Base-by-base conservation (phyloP, 2,329 filamentous ascomycete genomes). In the Aspergillus thermomutatus region DNA sequence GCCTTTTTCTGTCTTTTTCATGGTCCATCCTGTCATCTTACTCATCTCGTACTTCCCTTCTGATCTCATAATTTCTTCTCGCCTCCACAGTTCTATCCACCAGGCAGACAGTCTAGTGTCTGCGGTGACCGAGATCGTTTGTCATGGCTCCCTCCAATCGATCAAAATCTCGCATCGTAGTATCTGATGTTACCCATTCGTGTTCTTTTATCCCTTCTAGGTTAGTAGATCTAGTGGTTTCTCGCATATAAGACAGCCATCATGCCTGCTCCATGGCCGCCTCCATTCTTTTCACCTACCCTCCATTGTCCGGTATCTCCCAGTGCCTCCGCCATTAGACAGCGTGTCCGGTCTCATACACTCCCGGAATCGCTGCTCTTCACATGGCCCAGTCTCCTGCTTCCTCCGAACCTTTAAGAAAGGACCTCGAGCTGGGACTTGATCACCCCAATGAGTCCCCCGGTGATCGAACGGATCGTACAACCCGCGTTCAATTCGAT, bases 401-500 rank as follows among this genome's bases (percentile, higher is more conserved):
- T 46, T 14, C 43, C 43, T 17, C 43, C 21, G 43, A 25, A 25
- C 19, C 43, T 26, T 17, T 23, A 6, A 46, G 25, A 23, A 6
- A 26, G 10, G 43, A 46, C 14, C 4, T 23, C 23, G 23, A 46
- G 25, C 17, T 14, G 43, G 43, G 43, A 23, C 11, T 46, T 21
- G 19, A 46, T 14, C 19, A 46, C 21, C 21, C 21, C 19, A 23
- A 46, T 21, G 43, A 46, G n/a, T 7, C 43, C 43, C 14, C 43
- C 5, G 43, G 25, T 46, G 43, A 26, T 66, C 26, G 64, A 56
- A 9, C 34, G 5, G 60, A 54, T 9, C 62, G 65, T 21, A 27
- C 54, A 14, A 53, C 28, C 17, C 53, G 55, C 19, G 66, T 68
- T 21, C 64, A 57, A n/a, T 68, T 67, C 50, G 60, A 66, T 23